phyloP scores from a whole-genome alignment of 2,329 filamentous ascomycete species.

The Leptographium procerum region DNA sequence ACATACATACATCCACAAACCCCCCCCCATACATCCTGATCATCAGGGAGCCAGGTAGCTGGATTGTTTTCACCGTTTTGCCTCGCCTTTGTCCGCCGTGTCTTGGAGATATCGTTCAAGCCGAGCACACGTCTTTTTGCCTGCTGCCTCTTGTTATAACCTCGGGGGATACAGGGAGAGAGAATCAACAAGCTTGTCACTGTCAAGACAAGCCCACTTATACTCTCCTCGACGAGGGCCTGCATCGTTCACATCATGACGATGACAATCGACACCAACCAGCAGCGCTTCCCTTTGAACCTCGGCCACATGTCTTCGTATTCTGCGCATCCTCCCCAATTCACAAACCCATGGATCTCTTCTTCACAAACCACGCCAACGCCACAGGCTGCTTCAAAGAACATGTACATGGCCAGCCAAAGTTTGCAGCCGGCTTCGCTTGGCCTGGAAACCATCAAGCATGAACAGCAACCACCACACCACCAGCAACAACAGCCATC shows the following conservation, averaged over 20 bases:
- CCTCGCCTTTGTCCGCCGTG: not conserved
- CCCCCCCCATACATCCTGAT: not conserved
- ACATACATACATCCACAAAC: not conserved
- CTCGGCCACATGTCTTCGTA: slow-evolving; percentile 71
- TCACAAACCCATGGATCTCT: slow-evolving; percentile 81
- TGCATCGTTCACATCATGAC: slow-evolving; percentile 56
- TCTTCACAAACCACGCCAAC: slow-evolving; percentile 35
- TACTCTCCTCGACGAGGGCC: not conserved
- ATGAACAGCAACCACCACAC: slow-evolving; percentile 30
- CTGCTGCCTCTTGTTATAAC: not conserved
- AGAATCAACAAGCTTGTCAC: not conserved
- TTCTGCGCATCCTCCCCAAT: slow-evolving; percentile 54
- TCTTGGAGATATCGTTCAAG: not conserved
- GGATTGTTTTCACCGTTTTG: not conserved
- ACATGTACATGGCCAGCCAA: slow-evolving; percentile 50
- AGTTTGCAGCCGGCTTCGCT: slow-evolving; percentile 46
- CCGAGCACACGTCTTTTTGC: not conserved
- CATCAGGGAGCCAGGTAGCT: not conserved
- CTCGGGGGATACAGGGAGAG: no score
- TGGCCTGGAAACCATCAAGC: slow-evolving; percentile 43
- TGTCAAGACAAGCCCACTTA: not conserved
- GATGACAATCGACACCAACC: slow-evolving; percentile 87
- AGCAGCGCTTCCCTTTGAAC: slow-evolving; percentile 66
- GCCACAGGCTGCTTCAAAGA: slow-evolving; percentile 40
- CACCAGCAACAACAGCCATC: slow-evolving; percentile 1